phyloP scores from a whole-genome alignment of 2,329 filamentous ascomycete species.

The Cytospora leucostoma region DNA sequence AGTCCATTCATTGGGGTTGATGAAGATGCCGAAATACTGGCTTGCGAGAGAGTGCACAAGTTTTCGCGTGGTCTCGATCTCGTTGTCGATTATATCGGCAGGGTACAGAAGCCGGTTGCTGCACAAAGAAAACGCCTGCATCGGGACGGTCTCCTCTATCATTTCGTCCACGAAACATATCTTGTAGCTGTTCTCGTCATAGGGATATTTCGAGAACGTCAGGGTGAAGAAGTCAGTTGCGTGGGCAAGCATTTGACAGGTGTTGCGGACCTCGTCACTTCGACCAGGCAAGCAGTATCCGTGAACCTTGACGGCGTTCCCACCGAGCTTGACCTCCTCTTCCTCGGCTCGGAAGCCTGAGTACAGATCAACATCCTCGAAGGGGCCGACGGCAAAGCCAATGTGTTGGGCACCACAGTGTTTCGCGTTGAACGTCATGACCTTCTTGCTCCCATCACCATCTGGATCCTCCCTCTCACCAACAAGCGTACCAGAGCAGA shows the following conservation, averaged over 20 bases:
- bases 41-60: constrained; percentile 83
- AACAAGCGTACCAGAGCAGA: constrained; percentile 86
- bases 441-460: constrained; percentile 83
- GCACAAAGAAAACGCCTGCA: constrained; percentile 83
- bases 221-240: constrained; percentile 91
- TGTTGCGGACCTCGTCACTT: constrained; percentile 80
- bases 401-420: constrained; percentile 83
- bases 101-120: constrained; percentile 85
- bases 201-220: constrained; percentile 87
- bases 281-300: constrained; percentile 89
- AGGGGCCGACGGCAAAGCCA: constrained; percentile 91
- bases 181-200: constrained; percentile 74
- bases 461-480: constrained; percentile 78
- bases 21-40: constrained; percentile 93
- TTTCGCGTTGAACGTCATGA: constrained; percentile 78
- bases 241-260: constrained; percentile 79
- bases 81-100: constrained; percentile 79
- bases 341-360: constrained; percentile 87
- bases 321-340: constrained; percentile 86
- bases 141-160: constrained; percentile 70
- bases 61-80: constrained; percentile 77
- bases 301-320: constrained; percentile 84
- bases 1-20: constrained; percentile 76
- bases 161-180: constrained; percentile 93
- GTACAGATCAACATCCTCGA: constrained; percentile 85